Conservation (phyloP, 306 rosid species). For the Pyrus bretschneideri region DNA sequence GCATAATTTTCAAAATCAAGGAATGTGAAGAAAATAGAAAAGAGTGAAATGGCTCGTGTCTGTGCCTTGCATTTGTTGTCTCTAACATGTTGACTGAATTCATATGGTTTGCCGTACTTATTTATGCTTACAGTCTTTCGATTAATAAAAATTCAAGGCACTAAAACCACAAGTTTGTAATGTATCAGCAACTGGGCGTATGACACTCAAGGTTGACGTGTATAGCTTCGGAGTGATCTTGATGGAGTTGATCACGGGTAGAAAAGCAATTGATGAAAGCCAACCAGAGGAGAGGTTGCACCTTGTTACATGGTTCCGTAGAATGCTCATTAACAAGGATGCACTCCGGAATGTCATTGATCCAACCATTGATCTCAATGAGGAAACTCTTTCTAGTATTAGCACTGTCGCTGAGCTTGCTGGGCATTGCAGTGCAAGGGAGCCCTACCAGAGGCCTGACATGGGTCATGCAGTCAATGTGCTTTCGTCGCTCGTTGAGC, state of each 20-base stretch:
- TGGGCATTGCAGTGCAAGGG: slow-evolving; percentile 71
- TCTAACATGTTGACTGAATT: not conserved
- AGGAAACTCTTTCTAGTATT: slow-evolving; percentile 47
- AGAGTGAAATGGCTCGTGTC: not conserved
- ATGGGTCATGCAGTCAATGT: slow-evolving; percentile 77
- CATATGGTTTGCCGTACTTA: not conserved
- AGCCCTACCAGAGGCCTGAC: slow-evolving; percentile 80
- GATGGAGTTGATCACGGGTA: slow-evolving; percentile 79
- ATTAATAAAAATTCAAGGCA: not conserved
- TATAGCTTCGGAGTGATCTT: slow-evolving; percentile 93
- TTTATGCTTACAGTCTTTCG: not conserved
- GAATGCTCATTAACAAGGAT: slow-evolving; percentile 38
- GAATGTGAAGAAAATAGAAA: not conserved
- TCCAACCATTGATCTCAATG: slow-evolving; percentile 42
- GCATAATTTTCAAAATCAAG: not conserved
- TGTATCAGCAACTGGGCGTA: slow-evolving; percentile 68
- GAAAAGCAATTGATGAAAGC: slow-evolving; percentile 67
- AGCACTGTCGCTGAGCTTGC: slow-evolving; percentile 64
- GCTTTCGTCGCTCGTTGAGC: slow-evolving; percentile 62
- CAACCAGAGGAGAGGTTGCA: slow-evolving; percentile 74
- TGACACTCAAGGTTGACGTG: slow-evolving; percentile 75
- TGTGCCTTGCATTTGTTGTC: not conserved
- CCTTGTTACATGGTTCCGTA: slow-evolving; percentile 78
- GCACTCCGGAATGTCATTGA: slow-evolving; percentile 45
- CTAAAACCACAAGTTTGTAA: slow-evolving; percentile 8